Evolutionary conservation across 768 basidiomycete species (phyloP).

Genomic region (Russula compacta): DNA sequence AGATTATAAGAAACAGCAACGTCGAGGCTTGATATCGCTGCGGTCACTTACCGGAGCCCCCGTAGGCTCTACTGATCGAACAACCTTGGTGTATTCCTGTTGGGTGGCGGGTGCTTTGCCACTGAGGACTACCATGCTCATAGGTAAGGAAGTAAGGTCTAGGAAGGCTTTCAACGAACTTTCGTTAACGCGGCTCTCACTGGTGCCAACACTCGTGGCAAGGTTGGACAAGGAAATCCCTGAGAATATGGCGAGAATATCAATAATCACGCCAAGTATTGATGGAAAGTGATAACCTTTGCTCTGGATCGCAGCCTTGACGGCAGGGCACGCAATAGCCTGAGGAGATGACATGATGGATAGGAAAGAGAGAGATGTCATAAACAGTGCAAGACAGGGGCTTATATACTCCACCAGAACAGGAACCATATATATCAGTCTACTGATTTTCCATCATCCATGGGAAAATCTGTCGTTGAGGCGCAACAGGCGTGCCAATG

Average conservation of each 20-base stretch:
- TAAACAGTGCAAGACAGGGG: no score
- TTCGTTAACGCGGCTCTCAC: slow-evolving; percentile 41
- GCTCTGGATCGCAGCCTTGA: slow-evolving; percentile 41
- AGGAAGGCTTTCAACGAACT: slow-evolving; percentile 30
- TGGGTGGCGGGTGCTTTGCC: slow-evolving; percentile 35
- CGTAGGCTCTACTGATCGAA: slow-evolving; percentile 34
- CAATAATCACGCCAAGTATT: background rate
- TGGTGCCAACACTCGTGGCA: slow-evolving; percentile 35
- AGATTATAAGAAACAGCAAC: background rate
- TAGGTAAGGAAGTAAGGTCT: background rate
- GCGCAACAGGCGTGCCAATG: no score
- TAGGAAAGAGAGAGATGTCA: background rate
- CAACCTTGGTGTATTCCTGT: slow-evolving; percentile 42
- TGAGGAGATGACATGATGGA: slow-evolving; percentile 36
- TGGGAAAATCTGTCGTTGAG: background rate
- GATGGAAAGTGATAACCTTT: slow-evolving; percentile 32
- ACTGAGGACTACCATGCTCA: slow-evolving; percentile 36
- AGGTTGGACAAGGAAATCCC: slow-evolving; percentile 42
- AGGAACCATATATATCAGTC: background rate
- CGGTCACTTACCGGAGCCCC: slow-evolving; percentile 25
- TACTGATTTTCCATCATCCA: background rate
- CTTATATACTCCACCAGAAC: background rate
- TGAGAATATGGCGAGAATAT: slow-evolving; percentile 21
- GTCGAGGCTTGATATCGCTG: background rate
- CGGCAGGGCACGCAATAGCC: slow-evolving; percentile 55